Percentiles rank a stretch among this genome's conserved stretches.
Conservation (phyloP, 345 rosid genomes). For the Tarenaya hassleriana region DNA sequence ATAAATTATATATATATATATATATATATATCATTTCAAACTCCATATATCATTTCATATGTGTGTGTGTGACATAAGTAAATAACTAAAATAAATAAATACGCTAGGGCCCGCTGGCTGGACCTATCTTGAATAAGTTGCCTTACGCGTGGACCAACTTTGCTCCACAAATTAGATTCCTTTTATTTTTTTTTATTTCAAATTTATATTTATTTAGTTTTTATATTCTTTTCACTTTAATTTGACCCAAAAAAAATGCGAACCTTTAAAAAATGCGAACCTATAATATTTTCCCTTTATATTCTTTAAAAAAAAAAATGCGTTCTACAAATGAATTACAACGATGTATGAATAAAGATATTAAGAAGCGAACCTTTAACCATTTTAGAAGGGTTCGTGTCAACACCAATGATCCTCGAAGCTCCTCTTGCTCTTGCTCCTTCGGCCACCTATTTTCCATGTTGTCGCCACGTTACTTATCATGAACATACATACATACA, state of each 20-base stretch:
- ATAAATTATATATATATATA: no score
- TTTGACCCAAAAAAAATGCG: background rate
- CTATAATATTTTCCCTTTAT: no score
- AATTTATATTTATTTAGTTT: background rate
- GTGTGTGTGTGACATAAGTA: no score
- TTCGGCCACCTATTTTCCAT: conserved; percentile 42
- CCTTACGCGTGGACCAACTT: no score
- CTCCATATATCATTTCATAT: no score
- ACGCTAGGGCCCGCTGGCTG: no score
- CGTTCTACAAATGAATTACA: background rate
- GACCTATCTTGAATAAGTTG: no score
- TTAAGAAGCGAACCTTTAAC: conserved; percentile 38
- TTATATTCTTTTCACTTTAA: background rate
- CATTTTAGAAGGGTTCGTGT: conserved; percentile 44
- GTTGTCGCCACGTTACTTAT: background rate
- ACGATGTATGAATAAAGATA: background rate
- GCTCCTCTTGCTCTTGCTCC: conserved; percentile 65
- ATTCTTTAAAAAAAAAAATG: no score
- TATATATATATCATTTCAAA: no score
- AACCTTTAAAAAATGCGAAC: background rate
- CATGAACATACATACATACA: conserved; percentile 1
- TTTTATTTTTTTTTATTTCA: no score
- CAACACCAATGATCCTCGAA: conserved; percentile 56
- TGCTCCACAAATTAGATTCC: no score
- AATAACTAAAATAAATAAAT: no score